Evolutionary conservation across 2,329 filamentous ascomycete species (phyloP).

Genomic region (Acephala macrosclerotiorum): DNA sequence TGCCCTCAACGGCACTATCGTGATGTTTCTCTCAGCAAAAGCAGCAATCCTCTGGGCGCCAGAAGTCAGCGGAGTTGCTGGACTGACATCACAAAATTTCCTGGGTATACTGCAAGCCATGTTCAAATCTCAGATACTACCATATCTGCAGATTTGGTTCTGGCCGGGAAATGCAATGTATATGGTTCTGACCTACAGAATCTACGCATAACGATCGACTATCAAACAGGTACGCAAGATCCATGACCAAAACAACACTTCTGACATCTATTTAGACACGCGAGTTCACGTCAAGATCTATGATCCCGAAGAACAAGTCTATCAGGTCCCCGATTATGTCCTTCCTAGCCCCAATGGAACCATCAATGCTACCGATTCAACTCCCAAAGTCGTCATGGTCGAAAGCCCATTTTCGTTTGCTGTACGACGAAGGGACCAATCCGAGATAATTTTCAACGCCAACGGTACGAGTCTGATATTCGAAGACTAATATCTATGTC

Average conservation of each 20-base stretch:
- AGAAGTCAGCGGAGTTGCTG: background rate
- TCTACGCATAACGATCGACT: conserved; percentile 65
- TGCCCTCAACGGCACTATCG: background rate
- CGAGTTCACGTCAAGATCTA: background rate
- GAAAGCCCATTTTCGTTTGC: conserved; percentile 70
- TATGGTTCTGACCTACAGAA: conserved; percentile 63
- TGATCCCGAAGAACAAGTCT: background rate
- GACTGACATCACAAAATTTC: background rate
- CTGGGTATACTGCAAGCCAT: conserved; percentile 16
- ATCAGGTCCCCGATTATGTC: background rate
- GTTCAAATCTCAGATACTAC: background rate
- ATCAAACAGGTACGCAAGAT: conserved; percentile 58
- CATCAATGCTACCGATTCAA: background rate
- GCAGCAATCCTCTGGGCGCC: background rate
- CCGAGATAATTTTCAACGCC: conserved; percentile 73
- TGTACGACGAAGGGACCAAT: conserved; percentile 55
- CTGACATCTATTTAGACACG: background rate
- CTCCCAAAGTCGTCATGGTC: background rate
- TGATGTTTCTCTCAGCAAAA: background rate
- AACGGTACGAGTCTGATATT: conserved; percentile 70
- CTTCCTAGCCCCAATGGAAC: background rate
- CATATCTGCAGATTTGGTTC: conserved; percentile 55
- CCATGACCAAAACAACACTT: background rate
- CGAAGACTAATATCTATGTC: conserved; percentile 47
- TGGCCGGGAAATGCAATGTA: conserved; percentile 64